Base-by-base conservation (phyloP, 1,139 yeast genomes). In the Scheffersomyces lignicola region DNA sequence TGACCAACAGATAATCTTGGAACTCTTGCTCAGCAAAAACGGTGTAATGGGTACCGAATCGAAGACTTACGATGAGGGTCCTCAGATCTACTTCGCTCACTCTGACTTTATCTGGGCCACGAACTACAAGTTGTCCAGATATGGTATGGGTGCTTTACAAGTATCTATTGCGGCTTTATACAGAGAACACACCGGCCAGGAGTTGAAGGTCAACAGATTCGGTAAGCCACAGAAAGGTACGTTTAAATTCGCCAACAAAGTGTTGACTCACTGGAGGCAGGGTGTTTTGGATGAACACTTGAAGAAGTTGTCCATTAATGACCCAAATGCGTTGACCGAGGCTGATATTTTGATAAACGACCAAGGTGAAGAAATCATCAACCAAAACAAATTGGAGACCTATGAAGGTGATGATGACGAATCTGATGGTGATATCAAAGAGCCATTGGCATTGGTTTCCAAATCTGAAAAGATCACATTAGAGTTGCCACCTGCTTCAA, bases 31-130 rank as follows among this genome's bases (percentile, higher is more conserved):
- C 60, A 80, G 89, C 38, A 76, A 82, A 51, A 68, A 79, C 42
- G 95, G 95, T 51, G 79, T 77, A 31, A 83, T 86, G 94, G 94
- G 95, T 27, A 85, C 95, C 4, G 67, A 72, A 35, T 77, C 85
- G 18, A 72, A 78, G 47, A 76, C 83, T 15, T 80, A 60, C 54
- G 83, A 79, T 40, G 88, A 85, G 50, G 94, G 94, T 32, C 94
- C 94, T 15, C 77, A 78, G 38, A 78, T 86, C 42, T 86, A 82
- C 62, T 86, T 85, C 68, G 94, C 95, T 21, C 95, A 86, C 58
- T 83, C 90, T 18, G 95, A 85, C 60, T 83, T 85, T 51, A 85
- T 85, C 39, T 85, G 95, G 95, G 88, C 95, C 10, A 86, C 95
- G 12, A 83, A 85, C 57, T 85, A 85, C 55, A 81, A 78, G 47